Evolutionary conservation across 352 stramenopile genomes (phyloP).

Genomic region (Pythium plurisporium): DNA sequence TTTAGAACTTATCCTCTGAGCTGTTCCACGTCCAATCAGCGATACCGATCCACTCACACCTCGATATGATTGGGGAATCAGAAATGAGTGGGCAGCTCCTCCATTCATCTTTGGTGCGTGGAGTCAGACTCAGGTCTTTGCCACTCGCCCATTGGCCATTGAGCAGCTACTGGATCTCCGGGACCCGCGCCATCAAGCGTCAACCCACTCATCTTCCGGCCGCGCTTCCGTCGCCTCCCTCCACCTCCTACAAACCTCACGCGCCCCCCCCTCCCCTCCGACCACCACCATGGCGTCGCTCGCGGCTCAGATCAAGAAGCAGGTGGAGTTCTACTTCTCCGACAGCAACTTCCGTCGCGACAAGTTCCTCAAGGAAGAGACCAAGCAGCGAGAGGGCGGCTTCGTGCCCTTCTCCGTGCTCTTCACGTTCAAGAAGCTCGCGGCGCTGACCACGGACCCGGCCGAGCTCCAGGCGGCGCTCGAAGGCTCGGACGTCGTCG

Average conservation of each 20-base stretch:
- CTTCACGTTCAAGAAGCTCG: slow-evolving; percentile 91
- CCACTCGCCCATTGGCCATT: slow-evolving; percentile 3
- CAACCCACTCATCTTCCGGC: neutral
- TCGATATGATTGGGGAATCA: slow-evolving; percentile 9
- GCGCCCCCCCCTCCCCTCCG: neutral
- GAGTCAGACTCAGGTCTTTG: slow-evolving; percentile 13
- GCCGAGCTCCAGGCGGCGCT: slow-evolving; percentile 66
- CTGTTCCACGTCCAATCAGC: slow-evolving; percentile 10
- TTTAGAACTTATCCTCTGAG: neutral
- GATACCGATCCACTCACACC: neutral
- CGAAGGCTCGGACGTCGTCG: slow-evolving; percentile 65
- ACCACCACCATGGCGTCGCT: slow-evolving; percentile 48
- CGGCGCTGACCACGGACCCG: slow-evolving; percentile 73
- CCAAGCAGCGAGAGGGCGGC: slow-evolving; percentile 75
- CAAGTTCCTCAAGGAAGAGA: slow-evolving; percentile 84
- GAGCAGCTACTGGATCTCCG: neutral
- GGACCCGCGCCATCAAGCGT: neutral
- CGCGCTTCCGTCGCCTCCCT: no score
- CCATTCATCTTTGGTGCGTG: slow-evolving; percentile 8
- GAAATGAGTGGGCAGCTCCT: slow-evolving; percentile 15
- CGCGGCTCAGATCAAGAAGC: slow-evolving; percentile 78
- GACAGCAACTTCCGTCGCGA: slow-evolving; percentile 91
- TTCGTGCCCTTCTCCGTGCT: slow-evolving; percentile 85
- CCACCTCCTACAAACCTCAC: no score
- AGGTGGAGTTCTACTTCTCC: slow-evolving; percentile 93